Conservation (phyloP, 106 monocot species). For the Acorus gramineus region DNA sequence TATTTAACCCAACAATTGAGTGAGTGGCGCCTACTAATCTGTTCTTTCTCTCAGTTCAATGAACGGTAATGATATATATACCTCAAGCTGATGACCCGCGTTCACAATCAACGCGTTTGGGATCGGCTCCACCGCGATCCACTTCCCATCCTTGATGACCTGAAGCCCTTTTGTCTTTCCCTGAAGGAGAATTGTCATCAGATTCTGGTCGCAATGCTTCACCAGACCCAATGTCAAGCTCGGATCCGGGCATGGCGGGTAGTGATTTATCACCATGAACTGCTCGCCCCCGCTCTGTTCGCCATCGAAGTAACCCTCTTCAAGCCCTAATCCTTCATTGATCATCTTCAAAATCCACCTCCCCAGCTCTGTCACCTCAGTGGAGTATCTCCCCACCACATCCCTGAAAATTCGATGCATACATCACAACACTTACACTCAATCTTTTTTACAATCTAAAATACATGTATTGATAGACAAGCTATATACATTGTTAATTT, state of each 20-base stretch:
- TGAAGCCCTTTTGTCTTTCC: constrained; percentile 19
- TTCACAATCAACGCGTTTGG: constrained; percentile 30
- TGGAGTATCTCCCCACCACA: background rate
- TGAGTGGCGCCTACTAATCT: too few species aligned
- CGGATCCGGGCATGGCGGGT: constrained; percentile 31
- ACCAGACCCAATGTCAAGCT: constrained; percentile 26
- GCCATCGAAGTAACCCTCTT: constrained; percentile 6
- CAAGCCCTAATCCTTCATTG: constrained; percentile 6
- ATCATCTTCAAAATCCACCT: constrained; percentile 8
- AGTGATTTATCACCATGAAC: constrained; percentile 20
- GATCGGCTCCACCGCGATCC: constrained; percentile 28
- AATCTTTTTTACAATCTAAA: too few species aligned
- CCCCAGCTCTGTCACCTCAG: background rate
- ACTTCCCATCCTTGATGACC: constrained; percentile 9
- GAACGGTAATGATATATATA: background rate
- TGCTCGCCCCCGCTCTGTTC: constrained; percentile 9
- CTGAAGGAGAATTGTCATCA: constrained; percentile 28
- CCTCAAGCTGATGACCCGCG: constrained; percentile 29
- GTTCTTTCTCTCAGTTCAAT: too few species aligned
- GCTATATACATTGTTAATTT: too few species aligned
- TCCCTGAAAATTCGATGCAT: constrained; percentile 2
- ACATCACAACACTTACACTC: too few species aligned
- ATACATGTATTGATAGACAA: too few species aligned
- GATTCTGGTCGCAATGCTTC: constrained; percentile 25
- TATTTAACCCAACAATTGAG: background rate